Evolutionary conservation across 2,329 filamentous ascomycete genomes (phyloP).

Genomic region (Cadophora luteo-olivacea): DNA sequence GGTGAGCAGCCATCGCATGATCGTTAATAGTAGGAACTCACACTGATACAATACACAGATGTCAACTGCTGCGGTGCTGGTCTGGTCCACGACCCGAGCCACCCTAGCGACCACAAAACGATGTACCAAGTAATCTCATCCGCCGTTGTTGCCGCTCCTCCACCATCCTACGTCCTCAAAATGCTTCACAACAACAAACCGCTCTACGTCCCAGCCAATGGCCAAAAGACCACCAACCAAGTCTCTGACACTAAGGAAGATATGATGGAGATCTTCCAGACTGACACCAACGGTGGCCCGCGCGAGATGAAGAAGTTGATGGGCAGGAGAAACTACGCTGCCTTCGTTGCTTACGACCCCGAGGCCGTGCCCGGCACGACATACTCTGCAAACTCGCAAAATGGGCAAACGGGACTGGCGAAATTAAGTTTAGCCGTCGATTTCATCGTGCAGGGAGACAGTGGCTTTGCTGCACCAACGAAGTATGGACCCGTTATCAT

Average conservation of each 20-base stretch:
- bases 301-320: conserved; percentile 91
- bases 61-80: conserved; percentile 93
- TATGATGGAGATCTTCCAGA: conserved; percentile 99
- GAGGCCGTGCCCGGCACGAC: conserved; percentile 58
- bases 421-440: conserved; percentile 90
- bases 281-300: conserved; percentile 82
- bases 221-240: conserved; percentile 75
- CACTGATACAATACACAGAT: conserved; percentile 52
- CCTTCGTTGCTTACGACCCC: conserved; percentile 92
- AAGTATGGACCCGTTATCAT: conserved; percentile 98
- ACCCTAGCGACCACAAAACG: conserved; percentile 94
- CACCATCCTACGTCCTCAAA: conserved; percentile 85
- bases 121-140: conserved; percentile 99
- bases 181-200: conserved; percentile 95
- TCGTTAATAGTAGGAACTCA: not conserved
- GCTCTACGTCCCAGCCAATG: conserved; percentile 90
- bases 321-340: conserved; percentile 90
- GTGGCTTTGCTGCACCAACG: conserved; percentile 78
- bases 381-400: conserved; percentile 44
- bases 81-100: conserved; percentile 89
- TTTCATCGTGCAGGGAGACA: conserved; percentile 95
- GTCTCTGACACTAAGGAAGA: conserved; percentile 96
- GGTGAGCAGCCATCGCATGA: conserved; percentile 53
- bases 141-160: conserved; percentile 88
- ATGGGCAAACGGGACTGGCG: conserved; percentile 54